A percentile compares a stretch with the other conserved stretches of the same genome.
These are phyloP conservation scores for Neophaeococcomyces aloes DNA, from an alignment of 2,329 filamentous ascomycete species.

Conservation along the genomic window DNA sequence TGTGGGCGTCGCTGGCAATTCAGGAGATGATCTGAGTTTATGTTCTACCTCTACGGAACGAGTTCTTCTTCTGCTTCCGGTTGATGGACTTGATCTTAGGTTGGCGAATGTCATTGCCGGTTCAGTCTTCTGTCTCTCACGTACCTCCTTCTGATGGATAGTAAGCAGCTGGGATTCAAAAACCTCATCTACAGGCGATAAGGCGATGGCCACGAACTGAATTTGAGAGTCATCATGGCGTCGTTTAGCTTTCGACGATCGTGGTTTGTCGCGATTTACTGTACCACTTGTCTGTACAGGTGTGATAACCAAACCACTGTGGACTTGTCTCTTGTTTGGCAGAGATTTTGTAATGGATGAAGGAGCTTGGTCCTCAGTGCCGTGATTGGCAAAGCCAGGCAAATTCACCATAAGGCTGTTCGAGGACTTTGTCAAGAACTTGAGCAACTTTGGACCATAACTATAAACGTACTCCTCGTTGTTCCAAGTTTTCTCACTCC, in stretches of 20 bases:
- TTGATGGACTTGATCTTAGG: constrained; percentile 46
- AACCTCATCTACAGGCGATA: constrained; percentile 42
- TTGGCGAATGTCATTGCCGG: constrained; percentile 58
- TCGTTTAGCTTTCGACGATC: constrained; percentile 40
- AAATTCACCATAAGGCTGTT: background rate
- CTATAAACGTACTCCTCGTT: background rate
- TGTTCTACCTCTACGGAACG: constrained; percentile 10
- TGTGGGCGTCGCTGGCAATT: constrained; percentile 17
- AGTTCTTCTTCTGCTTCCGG: constrained; percentile 9
- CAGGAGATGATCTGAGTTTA: constrained; percentile 12
- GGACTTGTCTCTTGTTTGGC: background rate
- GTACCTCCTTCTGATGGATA: constrained; percentile 67
- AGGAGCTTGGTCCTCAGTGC: too few species aligned
- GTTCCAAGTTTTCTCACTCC: background rate
- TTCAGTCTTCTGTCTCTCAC: constrained; percentile 57
- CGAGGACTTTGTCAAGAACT: too few species aligned
- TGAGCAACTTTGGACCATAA: background rate
- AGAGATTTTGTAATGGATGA: too few species aligned
- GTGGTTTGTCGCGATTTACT: constrained; percentile 10
- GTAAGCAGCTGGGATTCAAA: constrained; percentile 64
- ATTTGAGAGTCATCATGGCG: constrained; percentile 77
- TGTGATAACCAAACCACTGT: constrained; percentile 5
- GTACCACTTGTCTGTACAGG: constrained; percentile 9
- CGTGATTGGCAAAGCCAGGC: background rate
- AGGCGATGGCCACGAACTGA: constrained; percentile 59